Evolutionary conservation across 2,329 filamentous ascomycete species (phyloP).

Genomic region (Gaeumannomyces tritici): DNA sequence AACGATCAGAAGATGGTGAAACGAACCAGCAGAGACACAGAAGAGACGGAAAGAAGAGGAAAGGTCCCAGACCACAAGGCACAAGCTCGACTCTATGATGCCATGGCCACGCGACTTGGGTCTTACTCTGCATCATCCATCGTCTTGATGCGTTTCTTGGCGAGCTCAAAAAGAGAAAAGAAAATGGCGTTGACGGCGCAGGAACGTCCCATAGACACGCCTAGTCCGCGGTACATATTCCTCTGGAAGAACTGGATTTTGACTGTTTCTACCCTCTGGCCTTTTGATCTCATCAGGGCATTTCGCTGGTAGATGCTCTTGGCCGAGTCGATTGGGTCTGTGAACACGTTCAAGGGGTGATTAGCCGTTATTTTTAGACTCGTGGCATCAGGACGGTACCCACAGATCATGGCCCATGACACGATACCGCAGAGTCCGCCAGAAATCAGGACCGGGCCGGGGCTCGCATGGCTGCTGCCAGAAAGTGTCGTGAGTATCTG

Average conservation of each 20-base stretch:
- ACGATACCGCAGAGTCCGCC: conserved; percentile 76
- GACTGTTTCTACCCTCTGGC: conserved; percentile 55
- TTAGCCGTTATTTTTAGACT: conserved; percentile 4
- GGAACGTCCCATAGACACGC: conserved; percentile 74
- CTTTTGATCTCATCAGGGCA: conserved; percentile 59
- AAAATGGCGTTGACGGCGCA: conserved; percentile 82
- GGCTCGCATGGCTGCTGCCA: conserved; percentile 64
- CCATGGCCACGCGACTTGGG: background rate
- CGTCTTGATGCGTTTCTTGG: conserved; percentile 58
- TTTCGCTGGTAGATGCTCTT: conserved; percentile 83
- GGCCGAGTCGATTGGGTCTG: conserved; percentile 67
- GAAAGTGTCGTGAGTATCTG: conserved; percentile 68
- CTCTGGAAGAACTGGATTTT: conserved; percentile 70
- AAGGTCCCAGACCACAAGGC: background rate
- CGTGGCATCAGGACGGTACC: conserved; percentile 20
- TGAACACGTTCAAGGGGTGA: conserved; percentile 16
- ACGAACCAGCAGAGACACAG: background rate
- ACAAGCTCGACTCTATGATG: background rate
- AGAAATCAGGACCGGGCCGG: conserved; percentile 67
- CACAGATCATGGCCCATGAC: conserved; percentile 70
- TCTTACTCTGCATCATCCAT: conserved; percentile 30
- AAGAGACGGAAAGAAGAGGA: background rate
- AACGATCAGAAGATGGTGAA: background rate
- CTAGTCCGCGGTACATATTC: conserved; percentile 74
- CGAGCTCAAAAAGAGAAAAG: conserved; percentile 79